Base-by-base conservation (phyloP, 2,329 filamentous ascomycete species). In the Zymoseptoria tritici region DNA sequence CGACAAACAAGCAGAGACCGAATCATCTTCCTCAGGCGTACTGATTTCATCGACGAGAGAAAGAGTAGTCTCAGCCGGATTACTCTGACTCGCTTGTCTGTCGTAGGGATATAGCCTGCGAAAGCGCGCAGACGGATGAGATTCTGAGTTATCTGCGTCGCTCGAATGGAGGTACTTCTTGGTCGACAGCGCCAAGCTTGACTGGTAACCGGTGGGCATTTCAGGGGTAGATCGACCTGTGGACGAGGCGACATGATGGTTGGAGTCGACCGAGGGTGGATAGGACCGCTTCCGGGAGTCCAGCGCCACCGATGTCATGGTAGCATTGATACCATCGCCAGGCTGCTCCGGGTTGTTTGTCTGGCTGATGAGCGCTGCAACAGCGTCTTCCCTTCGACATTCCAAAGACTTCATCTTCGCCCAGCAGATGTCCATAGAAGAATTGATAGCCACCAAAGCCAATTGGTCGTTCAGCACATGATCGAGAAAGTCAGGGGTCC, bases 401-500 rank as follows among this genome's bases (percentile, higher is more conserved):
- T 71, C 68, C 11, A 72, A 58, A 5, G 67, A 68, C 54, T 71
- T 72, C 31, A 72, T 57, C 53, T 71, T 71, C 6, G 71, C 70
- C 50, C 71, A 66, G 60, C 69, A 71, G 26, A 72, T 71, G 53
- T 72, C 70, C 68, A 72, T 72, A 0, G 70, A 71, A 46, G 68
- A 70, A 57, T 65, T 68, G 52, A 70, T 62, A 4, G 70, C 66
- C 5, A 67, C 60, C 9, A 72, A 64, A 19, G 65, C 66, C 31
- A 72, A 57, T 31, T 72, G 71, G 58, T 71, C 68, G 51, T 71
- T 66, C 11, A 72, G 59, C 49, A 72, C 58, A 6, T 58, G 60
- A 54, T 68, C 68, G n/a, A 58, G 57, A 54, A 68, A 65, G 22
- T 70, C 67, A 6, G 69, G 64, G 6, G 63, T 65, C 6, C 64